These are phyloP conservation scores for Pyrus communis DNA, from an alignment of 306 rosid species.

Conservation along the genomic window DNA sequence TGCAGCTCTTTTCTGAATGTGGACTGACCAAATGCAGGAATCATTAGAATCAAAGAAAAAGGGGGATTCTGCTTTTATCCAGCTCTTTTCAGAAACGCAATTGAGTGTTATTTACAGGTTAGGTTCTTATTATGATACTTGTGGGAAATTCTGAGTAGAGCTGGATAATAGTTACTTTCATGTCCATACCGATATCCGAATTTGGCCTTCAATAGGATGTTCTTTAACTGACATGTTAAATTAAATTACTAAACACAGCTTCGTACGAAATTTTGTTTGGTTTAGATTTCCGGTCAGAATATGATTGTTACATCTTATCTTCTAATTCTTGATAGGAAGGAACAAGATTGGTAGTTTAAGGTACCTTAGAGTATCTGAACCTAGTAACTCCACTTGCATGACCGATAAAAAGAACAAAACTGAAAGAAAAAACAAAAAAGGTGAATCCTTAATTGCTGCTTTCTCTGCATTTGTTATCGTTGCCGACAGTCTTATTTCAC, in stretches of 20 bases:
- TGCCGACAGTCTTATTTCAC: constrained; percentile 7
- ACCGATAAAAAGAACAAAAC: too few relatives aligned
- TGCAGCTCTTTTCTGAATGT: constrained; percentile 80
- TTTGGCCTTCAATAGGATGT: too few relatives aligned
- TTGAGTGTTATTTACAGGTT: constrained; percentile 68
- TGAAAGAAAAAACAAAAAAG: too few relatives aligned
- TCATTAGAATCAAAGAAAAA: constrained; percentile 62
- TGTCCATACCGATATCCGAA: too few relatives aligned
- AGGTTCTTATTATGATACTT: constrained; percentile 14
- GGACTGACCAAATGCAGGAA: constrained; percentile 84
- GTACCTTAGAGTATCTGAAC: too few relatives aligned
- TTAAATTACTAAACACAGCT: too few relatives aligned
- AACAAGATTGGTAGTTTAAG: background rate
- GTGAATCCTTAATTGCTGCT: too few relatives aligned
- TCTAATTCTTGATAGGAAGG: background rate
- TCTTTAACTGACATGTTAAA: too few relatives aligned
- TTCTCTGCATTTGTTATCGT: too few relatives aligned
- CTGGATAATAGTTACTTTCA: background rate
- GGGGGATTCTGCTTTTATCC: constrained; percentile 61
- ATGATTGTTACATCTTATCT: background rate
- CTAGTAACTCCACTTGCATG: too few relatives aligned
- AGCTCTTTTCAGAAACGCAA: constrained; percentile 46
- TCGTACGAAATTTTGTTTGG: too few relatives aligned
- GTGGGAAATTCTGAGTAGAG: constrained; percentile 1
- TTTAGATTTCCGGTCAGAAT: too few relatives aligned